phyloP scores from a whole-genome alignment of 2,329 filamentous ascomycete species.

The Claviceps sp. region DNA sequence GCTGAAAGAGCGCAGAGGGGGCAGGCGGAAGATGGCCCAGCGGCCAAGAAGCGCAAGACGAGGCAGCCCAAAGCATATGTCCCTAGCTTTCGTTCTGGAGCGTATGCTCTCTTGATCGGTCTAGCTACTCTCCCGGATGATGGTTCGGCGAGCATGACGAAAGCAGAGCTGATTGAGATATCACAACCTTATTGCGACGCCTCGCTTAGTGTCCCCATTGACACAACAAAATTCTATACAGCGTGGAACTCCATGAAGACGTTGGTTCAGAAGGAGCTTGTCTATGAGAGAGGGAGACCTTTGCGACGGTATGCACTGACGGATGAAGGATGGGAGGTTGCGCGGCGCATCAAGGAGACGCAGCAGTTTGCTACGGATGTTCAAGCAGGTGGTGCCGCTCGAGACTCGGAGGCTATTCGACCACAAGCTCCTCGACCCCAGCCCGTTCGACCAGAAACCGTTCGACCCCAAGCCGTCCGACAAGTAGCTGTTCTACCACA shows the following conservation, averaged over 20 bases:
- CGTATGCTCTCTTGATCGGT: conserved; percentile 58
- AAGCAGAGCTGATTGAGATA: conserved; percentile 51
- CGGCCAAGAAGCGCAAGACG: conserved; percentile 39
- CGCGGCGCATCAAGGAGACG: conserved; percentile 46
- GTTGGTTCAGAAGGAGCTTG: conserved; percentile 56
- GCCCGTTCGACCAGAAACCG: too few relatives aligned
- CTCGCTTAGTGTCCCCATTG: conserved; percentile 55
- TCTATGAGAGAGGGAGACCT: conserved; percentile 57
- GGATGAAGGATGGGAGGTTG: conserved; percentile 67
- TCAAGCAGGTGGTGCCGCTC: background rate
- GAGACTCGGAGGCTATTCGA: background rate
- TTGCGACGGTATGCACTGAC: conserved; percentile 56
- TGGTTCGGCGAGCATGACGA: conserved; percentile 43
- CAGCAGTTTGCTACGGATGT: conserved; percentile 21
- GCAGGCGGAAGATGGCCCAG: conserved; percentile 21
- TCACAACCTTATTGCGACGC: conserved; percentile 61
- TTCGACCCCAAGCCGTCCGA: too few relatives aligned
- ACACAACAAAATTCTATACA: conserved; percentile 59
- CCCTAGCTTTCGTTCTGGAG: conserved; percentile 56
- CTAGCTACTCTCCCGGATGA: conserved; percentile 47
- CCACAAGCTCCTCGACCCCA: background rate
- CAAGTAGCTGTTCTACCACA: too few relatives aligned
- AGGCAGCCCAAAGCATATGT: conserved; percentile 55
- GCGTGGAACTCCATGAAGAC: conserved; percentile 79
- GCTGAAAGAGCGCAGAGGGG: conserved; percentile 15